Evolutionary conservation across 257 asterid genomes (phyloP), one percentile per base, ranked within the genome.

Genomic region (Scutellaria baicalensis): DNA sequence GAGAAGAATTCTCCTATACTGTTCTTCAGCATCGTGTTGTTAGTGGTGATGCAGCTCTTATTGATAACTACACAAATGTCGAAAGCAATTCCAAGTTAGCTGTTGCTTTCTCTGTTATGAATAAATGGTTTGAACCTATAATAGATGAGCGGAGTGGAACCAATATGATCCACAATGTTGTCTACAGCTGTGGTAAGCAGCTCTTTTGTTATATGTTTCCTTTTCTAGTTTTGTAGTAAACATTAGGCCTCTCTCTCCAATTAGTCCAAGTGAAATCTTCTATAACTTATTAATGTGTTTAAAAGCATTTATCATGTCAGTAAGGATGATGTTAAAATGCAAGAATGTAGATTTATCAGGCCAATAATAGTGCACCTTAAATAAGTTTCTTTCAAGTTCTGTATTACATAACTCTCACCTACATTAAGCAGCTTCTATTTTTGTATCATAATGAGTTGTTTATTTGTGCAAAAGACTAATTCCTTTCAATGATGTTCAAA

Each of bases 1-100:
- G 82, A 44, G 89, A 82, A 57, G 98, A 93, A 20, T 92, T 82
- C 81, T 86, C 89, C 42, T 91, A 93, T 77, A 83, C 92, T 39
- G 51, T 89, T 80, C 95, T 89, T 78, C 93, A 70, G 59, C 83
- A 78, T 69, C 80, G 77, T 54, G 87, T 67, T 72, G 79, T 82
- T 76, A 73, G 64, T 65, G 62, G 68, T 49, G 87, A 86, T 73
- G 67, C 66, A 52, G 64, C 80, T 60, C 62, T 48, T 49, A 55
- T 70, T 68, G 80, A 50, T 51, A 81, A 83, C 75, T 77, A 73
- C 68, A 64, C 63, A 27, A 75, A 65, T 68, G 64, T 83, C 14
- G 91, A 81, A 78, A 78, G 82, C 78, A 83, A 85, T 79, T 80
- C 89, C 68, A 84, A 83, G 81, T 70, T 87, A 56, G 94, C 91